Percentiles rank a stretch among this genome's conserved stretches.
phyloP scores from a whole-genome alignment of 176 grass and related monocot genomes.

The Leersia perrieri region DNA sequence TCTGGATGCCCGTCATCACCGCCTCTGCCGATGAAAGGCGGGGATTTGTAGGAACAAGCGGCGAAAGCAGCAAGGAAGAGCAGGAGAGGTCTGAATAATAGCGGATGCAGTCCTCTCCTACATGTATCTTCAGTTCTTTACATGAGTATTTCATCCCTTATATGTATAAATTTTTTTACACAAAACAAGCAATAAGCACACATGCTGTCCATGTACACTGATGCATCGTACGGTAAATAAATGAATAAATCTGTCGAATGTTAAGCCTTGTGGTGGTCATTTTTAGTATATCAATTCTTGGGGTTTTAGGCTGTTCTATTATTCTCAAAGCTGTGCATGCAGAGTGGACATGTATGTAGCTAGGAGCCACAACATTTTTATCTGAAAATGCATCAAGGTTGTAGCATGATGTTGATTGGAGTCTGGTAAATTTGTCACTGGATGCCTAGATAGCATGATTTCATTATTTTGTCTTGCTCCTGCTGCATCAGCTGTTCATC shows the following conservation, averaged over 20 bases:
- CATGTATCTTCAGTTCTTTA: conserved; percentile 13
- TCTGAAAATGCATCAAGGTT: neutral
- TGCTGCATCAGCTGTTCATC: neutral
- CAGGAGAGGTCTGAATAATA: conserved; percentile 38
- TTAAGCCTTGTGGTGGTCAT: neutral
- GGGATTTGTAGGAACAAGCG: conserved; percentile 39
- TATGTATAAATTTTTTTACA: neutral
- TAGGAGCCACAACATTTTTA: neutral
- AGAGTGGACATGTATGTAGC: neutral
- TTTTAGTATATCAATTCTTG: neutral
- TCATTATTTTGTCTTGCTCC: neutral
- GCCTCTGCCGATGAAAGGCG: conserved; percentile 73
- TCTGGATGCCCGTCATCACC: conserved; percentile 96
- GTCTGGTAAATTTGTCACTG: neutral
- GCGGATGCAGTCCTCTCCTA: neutral
- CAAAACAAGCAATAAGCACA: conserved; percentile 1
- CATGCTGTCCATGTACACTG: neutral
- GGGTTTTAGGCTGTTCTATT: neutral
- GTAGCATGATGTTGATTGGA: neutral
- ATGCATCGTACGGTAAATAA: neutral
- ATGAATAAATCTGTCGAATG: neutral
- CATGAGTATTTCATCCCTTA: neutral
- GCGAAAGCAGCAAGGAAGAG: conserved; percentile 40
- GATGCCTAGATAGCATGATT: neutral
- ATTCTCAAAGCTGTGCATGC: neutral